Base-by-base conservation (phyloP, 805 yeast genomes). In the Hyphopichia homilentoma region DNA sequence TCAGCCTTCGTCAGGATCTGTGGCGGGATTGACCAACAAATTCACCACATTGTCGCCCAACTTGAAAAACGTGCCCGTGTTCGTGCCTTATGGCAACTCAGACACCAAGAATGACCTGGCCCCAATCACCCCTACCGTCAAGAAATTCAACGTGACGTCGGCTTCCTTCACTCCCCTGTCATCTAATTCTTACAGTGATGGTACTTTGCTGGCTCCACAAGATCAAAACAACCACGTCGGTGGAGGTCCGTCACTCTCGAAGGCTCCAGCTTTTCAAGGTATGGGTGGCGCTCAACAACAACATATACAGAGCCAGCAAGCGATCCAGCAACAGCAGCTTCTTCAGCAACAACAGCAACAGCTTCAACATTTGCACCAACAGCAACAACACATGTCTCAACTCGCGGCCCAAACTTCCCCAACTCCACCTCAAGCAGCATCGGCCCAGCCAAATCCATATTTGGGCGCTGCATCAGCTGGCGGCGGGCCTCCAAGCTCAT, bases 31-130 rank as follows among this genome's bases (percentile, higher is more conserved):
- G 21, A 41, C 48, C 5, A 43, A 40, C 22, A 72, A 70, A 41
- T 68, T 71, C 41, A 48, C 75, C 1, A 51, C 54, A n/a, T 50
- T 68, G 39, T 72, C 79, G 9, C 79, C 80, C 2, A 67, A 68
- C 32, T 40, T 73, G 24, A 63, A 63, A 34, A 70, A 64, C 13
- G 62, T 71, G 12, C 75, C 77, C 2, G 50, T 69, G 2, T 75
- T 75, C 45, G 65, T 72, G 4, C 80, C 79, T 6, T 47, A 64
- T n/a, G 53, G 43, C 6, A 34, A 56, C 58, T 33, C 39, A 2
- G 30, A 21, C 9, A 25, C 20, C 11, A 15, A 20, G n/a, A 12
- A 31, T 16, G n/a, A 23, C 11, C 7, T 7, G 6, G 17, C 30
- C 7, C 27, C 32, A 17, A 13, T 22, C 15, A 21, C 30, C 6